Base-by-base conservation (phyloP, 805 yeast species). In the Yarrowia deformans region DNA sequence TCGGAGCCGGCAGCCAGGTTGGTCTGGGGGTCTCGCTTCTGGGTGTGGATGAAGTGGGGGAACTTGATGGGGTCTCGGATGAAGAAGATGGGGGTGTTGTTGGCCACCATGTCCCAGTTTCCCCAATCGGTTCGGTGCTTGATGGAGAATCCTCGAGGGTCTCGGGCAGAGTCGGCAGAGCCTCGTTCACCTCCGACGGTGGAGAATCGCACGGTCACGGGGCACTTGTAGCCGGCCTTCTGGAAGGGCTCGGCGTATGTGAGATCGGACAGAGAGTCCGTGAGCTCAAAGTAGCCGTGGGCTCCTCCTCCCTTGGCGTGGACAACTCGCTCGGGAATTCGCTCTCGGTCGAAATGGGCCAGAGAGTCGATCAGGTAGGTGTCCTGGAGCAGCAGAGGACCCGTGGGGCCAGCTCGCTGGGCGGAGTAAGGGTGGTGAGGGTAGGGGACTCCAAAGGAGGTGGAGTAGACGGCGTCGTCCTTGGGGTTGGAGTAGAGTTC, bases 241-340 rank as follows among this genome's bases (percentile, higher is more conserved):
- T 85, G 85, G 73, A 90, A 84, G 77, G 90, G 88, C 69, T 86
- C 86, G 56, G 95, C 86, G 35, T 84, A 82, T 76, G 90, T 86
- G 54, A 90, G 75, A 77, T 90, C 94, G 10, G 91, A 81, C 75
- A 91, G 87, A 75, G 90, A 95, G 74, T 91, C 94, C 13, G 97
- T 91, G 66, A 89, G 93, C 79, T 90, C 96, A 77, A 92, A 92
- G 73, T 83, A 85, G 73, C 97, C 97, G 77, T 83, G 90, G 14
- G 97, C 97, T 77, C 97, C 97, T 14, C 93, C 90, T 73, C 97
- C 97, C 79, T 91, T 91, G 68, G 97, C 97, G 77, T 91, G 97
- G 46, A 92, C 97, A 69, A 91, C 97, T 80, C 97, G 84, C 81
- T 92, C 97, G 14, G 97, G 97, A 72, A 91, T 89, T 79, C 97